Evolutionary conservation across 2,329 filamentous ascomycete species (phyloP).

Genomic region (Pestalotiopsis sp.): DNA sequence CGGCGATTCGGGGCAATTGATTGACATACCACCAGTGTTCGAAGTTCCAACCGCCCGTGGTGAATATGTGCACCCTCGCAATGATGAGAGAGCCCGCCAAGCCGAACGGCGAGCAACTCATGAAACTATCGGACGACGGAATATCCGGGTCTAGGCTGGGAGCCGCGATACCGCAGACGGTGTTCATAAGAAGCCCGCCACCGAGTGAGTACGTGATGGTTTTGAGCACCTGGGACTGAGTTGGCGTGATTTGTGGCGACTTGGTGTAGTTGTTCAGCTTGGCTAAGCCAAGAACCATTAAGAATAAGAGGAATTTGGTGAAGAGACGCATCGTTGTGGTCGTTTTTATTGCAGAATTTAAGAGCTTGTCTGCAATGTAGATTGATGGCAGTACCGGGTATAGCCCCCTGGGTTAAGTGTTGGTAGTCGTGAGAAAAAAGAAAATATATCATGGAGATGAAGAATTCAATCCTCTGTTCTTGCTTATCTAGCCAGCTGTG

Average conservation of each 20-base stretch:
- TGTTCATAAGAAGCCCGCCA: slow-evolving; percentile 13
- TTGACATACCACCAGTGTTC: slow-evolving; percentile 14
- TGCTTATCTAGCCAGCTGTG: background rate
- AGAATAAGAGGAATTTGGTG: background rate
- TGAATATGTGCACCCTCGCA: slow-evolving; percentile 10
- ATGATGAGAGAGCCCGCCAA: slow-evolving; percentile 8
- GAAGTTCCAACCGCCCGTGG: slow-evolving; percentile 7
- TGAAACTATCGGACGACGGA: slow-evolving; percentile 12
- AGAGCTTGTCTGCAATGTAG: background rate
- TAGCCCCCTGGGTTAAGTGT: no score
- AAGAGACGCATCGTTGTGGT: slow-evolving; percentile 9
- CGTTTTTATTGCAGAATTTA: background rate
- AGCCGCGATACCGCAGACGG: slow-evolving; percentile 13
- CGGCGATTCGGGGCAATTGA: background rate
- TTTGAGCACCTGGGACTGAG: slow-evolving; percentile 13
- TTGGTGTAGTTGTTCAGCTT: background rate
- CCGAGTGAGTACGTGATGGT: slow-evolving; percentile 12
- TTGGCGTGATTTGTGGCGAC: background rate
- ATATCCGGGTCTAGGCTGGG: slow-evolving; percentile 14
- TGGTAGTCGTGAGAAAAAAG: no score
- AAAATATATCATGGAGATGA: no score
- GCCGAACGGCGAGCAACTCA: slow-evolving; percentile 16
- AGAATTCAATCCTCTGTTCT: background rate
- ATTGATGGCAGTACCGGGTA: no score
- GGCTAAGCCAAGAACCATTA: background rate